Base-by-base conservation (phyloP, 2,329 filamentous ascomycete species). In the Purpureocillium lavendulum region DNA sequence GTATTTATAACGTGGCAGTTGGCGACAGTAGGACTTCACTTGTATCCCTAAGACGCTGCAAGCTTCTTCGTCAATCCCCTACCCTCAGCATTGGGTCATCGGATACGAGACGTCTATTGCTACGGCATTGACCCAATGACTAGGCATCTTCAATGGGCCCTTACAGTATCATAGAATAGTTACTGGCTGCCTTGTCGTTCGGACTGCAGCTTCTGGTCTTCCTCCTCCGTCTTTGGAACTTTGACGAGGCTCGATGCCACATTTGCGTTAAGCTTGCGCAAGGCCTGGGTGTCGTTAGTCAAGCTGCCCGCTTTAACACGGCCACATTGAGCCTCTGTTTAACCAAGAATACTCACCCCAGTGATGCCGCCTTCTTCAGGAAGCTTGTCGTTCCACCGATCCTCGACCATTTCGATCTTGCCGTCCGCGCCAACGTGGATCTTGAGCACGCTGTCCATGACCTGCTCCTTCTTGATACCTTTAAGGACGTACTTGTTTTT, bases 391-490 rank as follows among this genome's bases (percentile, higher is more conserved):
- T 64, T 55, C 62, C 61, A 64, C 34, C 49, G 42, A 40, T 65
- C 61, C 43, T 60, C 59, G 30, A 65, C 55, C 36, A 46, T 56
- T 3, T 50, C 48, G 26, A 64, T 63, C 47, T 52, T 57, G 28
- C 58, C 59, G 34, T 58, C 55, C 17, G 35, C 32, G n/a, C 51
- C 56, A 21, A 62, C 44, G 30, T 53, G 41, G 40, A 64, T 62
- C 7, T 46, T 40, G 10, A 64, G 53, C 30, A 68, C 50, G 5
- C 56, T 62, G 52, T 73, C 71, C 61, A 71, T 67, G 40, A 60
- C 56, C 36, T 56, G 55, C 33, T 66, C 61, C 12, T 67, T 65
- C 41, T 71, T 68, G 44, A 73, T 69, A 35, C 55, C 57, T 45
- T 57, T 60, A 33, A 64, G 45, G 4, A 54, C 51, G 43, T 65